These are phyloP conservation scores for Amoebophrya sp. DNA, from an alignment of 169 alveolate genomes.

Conservation along the genomic window DNA sequence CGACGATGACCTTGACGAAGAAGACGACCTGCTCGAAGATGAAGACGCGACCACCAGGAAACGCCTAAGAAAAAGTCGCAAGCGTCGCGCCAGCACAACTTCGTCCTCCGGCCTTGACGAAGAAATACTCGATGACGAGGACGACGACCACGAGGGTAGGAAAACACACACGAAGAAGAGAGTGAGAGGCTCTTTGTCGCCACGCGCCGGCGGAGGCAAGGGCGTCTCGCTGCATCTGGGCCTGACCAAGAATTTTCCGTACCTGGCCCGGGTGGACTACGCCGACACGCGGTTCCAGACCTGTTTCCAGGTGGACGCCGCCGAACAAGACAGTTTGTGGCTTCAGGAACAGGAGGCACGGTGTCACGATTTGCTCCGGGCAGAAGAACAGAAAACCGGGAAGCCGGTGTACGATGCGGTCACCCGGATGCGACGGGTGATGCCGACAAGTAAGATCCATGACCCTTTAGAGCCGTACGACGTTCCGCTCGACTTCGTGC, in stretches of 20 bases:
- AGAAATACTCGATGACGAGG: too few species aligned
- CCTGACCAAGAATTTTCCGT: not conserved
- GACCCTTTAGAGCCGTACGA: not conserved
- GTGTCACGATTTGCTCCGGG: not conserved
- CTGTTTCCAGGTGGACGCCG: not conserved
- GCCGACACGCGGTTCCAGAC: not conserved
- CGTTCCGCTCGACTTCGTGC: not conserved
- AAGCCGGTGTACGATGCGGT: not conserved
- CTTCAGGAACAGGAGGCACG: not conserved
- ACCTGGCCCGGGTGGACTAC: not conserved
- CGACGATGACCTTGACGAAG: too few species aligned
- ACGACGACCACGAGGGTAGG: too few species aligned
- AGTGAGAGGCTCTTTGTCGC: too few species aligned
- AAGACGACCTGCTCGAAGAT: too few species aligned
- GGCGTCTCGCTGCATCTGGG: not conserved
- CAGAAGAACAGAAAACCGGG: not conserved
- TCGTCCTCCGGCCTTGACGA: too few species aligned
- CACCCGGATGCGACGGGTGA: not conserved
- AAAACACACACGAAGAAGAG: too few species aligned
- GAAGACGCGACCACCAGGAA: too few species aligned
- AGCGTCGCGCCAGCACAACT: too few species aligned
- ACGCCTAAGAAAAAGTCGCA: too few species aligned
- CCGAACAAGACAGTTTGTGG: not conserved
- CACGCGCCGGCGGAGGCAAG: too few species aligned
- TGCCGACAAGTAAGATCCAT: not conserved